Conservation (phyloP, 345 rosid species). For the Dovyalis caffra region DNA sequence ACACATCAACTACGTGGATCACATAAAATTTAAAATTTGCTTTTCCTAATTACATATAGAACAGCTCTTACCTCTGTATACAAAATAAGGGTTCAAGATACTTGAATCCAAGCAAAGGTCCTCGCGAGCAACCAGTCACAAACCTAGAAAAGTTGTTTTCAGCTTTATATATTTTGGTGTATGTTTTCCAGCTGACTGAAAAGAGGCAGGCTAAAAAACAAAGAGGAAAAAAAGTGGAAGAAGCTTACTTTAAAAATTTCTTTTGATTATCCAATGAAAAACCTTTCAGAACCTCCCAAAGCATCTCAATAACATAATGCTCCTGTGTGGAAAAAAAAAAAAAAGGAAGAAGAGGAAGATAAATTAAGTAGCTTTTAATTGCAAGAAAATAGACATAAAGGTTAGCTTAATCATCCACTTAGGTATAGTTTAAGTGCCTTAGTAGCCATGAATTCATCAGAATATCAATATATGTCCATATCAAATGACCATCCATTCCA, state of each 20-base stretch:
- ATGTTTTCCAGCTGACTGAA: constrained; percentile 6
- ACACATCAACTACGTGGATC: background rate
- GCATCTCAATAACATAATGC: constrained; percentile 94
- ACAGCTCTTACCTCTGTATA: constrained; percentile 71
- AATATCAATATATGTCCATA: background rate
- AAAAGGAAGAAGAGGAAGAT: background rate
- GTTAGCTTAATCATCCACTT: background rate
- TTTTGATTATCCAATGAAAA: constrained; percentile 81
- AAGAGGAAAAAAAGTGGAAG: background rate
- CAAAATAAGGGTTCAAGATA: constrained; percentile 89
- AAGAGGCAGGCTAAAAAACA: background rate
- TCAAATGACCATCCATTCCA: background rate
- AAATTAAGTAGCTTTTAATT: background rate
- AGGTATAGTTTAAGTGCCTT: background rate
- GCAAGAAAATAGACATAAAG: background rate
- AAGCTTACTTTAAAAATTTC: constrained; percentile 85
- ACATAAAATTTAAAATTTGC: background rate
- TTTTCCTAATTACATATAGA: constrained; percentile 15
- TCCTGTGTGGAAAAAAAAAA: constrained; percentile 56
- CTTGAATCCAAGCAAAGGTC: constrained; percentile 91
- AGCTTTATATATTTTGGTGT: constrained; percentile 14
- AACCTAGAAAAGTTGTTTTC: constrained; percentile 47
- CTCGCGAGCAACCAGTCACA: constrained; percentile 97
- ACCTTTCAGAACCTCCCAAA: constrained; percentile 93
- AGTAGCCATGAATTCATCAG: background rate